phyloP scores from a whole-genome alignment of 1,284 basidiomycete species.

The Grifola frondosa region DNA sequence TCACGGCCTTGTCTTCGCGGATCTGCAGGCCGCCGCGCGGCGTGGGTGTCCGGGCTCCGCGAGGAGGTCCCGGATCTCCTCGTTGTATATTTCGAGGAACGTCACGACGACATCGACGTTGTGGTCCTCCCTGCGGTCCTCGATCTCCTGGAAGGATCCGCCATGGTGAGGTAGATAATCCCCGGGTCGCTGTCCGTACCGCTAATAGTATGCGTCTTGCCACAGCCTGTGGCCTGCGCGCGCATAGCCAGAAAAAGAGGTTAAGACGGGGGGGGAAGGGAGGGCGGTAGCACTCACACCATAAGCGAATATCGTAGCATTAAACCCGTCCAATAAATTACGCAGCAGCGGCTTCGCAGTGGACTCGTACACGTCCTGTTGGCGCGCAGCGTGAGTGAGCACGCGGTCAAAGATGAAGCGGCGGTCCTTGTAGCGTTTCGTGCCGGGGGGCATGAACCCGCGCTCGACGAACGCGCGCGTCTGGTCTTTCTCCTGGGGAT shows the following conservation, averaged over 20 bases:
- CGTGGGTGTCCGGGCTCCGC: constrained; percentile 62
- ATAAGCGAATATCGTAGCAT: constrained; percentile 96
- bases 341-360: constrained; percentile 83
- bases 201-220: constrained; percentile 97
- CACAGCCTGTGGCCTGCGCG: constrained; percentile 90
- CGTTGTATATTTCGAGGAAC: constrained; percentile 97
- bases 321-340: constrained; percentile 89
- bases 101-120: constrained; percentile 86
- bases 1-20: constrained; percentile 90
- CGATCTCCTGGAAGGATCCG: constrained; percentile 87
- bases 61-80: constrained; percentile 95
- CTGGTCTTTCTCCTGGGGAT: constrained; percentile 85
- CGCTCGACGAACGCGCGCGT: constrained; percentile 74
- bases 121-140: constrained; percentile 79
- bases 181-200: constrained; percentile 86
- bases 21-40: constrained; percentile 86
- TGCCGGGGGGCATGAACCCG: constrained; percentile 80
- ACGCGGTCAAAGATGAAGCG: constrained; percentile 96
- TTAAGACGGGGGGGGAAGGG: neutral
- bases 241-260: constrained; percentile 9
- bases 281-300: constrained; percentile 88
- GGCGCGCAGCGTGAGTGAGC: constrained; percentile 76
- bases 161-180: constrained; percentile 95
- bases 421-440: constrained; percentile 88
- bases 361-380: constrained; percentile 83